Base-by-base conservation (phyloP, 108 stramenopile species). In the Licmophora abbreviata region DNA sequence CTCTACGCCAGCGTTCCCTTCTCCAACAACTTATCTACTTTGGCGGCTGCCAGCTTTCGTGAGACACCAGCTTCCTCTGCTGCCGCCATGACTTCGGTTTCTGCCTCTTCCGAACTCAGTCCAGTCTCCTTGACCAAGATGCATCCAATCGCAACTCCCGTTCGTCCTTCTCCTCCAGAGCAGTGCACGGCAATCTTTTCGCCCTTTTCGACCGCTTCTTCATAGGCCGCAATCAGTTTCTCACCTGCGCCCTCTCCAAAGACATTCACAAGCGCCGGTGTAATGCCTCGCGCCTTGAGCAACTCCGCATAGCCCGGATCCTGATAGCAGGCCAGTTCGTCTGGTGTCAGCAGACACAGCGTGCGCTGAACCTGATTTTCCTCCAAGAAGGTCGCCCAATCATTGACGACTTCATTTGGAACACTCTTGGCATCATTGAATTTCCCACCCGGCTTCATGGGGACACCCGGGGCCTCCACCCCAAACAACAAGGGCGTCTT, bases 121-220 rank as follows among this genome's bases (percentile, higher is more conserved):
- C 38, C 38, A n/a, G n/a, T n/a, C 20, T 40, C 38, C 1, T 15
- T 18, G 1, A 40, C 38, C 15, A 40, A 20, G 20, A 40, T 40
- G 3, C 18, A 15, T 18, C 38, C 38, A 15, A 40, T 40, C 38
- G 20, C 38, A 40, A 40, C 38, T 4, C 38, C 38, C 5, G 38
- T 40, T 3, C 38, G 38, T 40, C 38, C 38, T 5, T 40, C 38
- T 4, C 38, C 38, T 3, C 38, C 38, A 1, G 38, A 40, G 20
- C 38, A 40, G 20, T 40, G 38, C 3, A 40, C 38, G 5, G 38
- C 38, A 40, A 40, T 40, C 20, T 40, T 40, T 40, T 40, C 38
- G 20, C 5, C 5, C 38, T 15, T 20, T 40, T 40, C 38, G 18
- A 4, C 5, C 15, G 38, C 38, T 40, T 40, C 18, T 40, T 5